Base-by-base conservation (phyloP, 495 filamentous ascomycete species). In the Daldinia decipiens region DNA sequence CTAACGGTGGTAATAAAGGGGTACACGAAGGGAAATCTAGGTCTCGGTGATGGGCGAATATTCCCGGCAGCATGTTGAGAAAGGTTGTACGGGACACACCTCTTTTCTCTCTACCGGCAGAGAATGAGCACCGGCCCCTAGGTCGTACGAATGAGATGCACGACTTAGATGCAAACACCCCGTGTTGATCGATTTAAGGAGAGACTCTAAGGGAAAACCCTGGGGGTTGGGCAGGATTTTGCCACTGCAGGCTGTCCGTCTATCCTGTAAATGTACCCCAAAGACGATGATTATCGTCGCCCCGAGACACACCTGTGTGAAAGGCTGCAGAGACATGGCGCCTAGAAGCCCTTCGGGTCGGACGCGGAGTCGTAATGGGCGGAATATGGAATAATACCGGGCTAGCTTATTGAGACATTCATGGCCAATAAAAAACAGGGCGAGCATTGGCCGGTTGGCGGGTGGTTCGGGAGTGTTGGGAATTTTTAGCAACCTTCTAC, bases 341-440 rank as follows among this genome's bases (percentile, higher is more conserved):
- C 51, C 27, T 63, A 39, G 55, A 60, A 61, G 27, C 55, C 29
- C 21, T 13, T 65, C 64, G 70, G 64, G 55, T 60, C 59, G 64
- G 59, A 59, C 45, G 29, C 31, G 54, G 59, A 47, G 70, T 67
- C 15, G 64, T 31, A 67, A 24, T 36, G 70, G 62, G 50, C 27
- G 55, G 53, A 64, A 50, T 62, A 65, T 39, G 31, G 67, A 38
- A 59, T 58, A 53, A 59, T 50, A 50, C 59, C 36, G 45, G 57
- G 19, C 59, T 39, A 62, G 27, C 21, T 45, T 56, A 29, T 24
- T 24, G 58, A 51, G 56, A 40, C 29, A 45, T 55, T 11, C 21
- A 56, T 27, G 45, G 59, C 70, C 70, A 72, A 72, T 72, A 2
- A 68, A 68, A 68, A 64, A 27, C 13, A 63, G 45, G 70, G 70